Evolutionary conservation across 371 early-diverging fungal genomes (phyloP).

Genomic region (Lichtheimia ornata): DNA sequence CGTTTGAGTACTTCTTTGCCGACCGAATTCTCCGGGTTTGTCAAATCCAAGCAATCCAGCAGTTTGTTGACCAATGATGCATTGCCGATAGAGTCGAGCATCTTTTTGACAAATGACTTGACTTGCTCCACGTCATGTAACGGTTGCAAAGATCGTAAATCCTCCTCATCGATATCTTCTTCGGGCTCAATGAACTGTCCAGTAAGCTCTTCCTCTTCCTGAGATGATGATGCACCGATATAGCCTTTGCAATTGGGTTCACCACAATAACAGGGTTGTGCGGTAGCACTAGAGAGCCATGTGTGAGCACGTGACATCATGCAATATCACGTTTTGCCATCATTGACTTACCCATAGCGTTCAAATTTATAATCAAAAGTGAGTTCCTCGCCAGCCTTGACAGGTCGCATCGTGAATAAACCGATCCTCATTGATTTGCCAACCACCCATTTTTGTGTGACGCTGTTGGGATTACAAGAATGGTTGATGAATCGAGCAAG

Average conservation of each 20-base stretch:
- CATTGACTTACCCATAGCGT: constrained; percentile 58
- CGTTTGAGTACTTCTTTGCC: constrained; percentile 43
- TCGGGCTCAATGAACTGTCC: constrained; percentile 15
- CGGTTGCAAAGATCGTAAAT: constrained; percentile 27
- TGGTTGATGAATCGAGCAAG: constrained; percentile 94
- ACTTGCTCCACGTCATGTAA: constrained; percentile 58
- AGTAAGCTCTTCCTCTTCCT: constrained; percentile 34
- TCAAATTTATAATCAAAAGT: constrained; percentile 96
- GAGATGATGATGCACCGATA: constrained; percentile 78
- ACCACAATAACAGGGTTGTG: constrained; percentile 94
- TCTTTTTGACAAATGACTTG: constrained; percentile 65
- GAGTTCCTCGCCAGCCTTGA: constrained; percentile 80
- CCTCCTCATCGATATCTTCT: constrained; percentile 28
- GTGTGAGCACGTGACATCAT: too few species aligned
- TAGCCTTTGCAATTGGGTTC: constrained; percentile 86
- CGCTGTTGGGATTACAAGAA: constrained; percentile 90
- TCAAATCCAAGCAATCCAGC: constrained; percentile 39
- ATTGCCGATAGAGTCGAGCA: constrained; percentile 65
- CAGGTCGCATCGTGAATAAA: constrained; percentile 72
- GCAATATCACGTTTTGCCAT: too few species aligned
- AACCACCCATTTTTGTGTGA: constrained; percentile 87
- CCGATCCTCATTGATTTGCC: constrained; percentile 79
- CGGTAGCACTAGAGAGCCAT: constrained; percentile 29
- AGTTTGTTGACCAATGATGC: constrained; percentile 52
- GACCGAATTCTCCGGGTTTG: constrained; percentile 24